Evolutionary conservation across 2,329 filamentous ascomycete species (phyloP), one percentile per base, ranked within the genome.

Genomic region (Ophiocordyceps robertsii): DNA sequence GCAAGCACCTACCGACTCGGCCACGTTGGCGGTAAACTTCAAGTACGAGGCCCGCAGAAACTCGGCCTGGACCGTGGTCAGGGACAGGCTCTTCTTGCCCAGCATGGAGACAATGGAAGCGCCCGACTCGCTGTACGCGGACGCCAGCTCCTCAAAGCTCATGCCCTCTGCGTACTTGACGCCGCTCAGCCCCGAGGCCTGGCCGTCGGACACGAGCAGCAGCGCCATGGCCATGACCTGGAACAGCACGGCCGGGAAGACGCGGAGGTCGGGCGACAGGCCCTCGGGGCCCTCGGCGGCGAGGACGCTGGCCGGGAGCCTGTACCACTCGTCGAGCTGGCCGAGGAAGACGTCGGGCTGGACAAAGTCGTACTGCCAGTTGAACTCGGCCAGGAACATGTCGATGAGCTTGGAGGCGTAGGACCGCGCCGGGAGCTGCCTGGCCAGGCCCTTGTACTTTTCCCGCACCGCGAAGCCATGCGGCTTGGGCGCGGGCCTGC

Each of bases 121-220:
- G 7, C 75, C 73, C 0, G 71, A 68, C 43, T 80, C 74, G 50
- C 74, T 78, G 51, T 79, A 80, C 44, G 79, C 76, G 14, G 63
- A 60, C 2, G 75, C 75, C 17, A 81, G 56, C 40, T 79, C 73
- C 53, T 78, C 73, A 46, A 78, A 76, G 3, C 69, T 70, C 70
- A 77, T 77, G 39, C 66, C 70, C 3, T 65, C 68, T 1, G 72
- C 69, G 50, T 78, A 77, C 53, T 79, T 78, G 39, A 81, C 60
- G 2, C 67, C 63, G 27, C 74, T 69, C 38, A 77, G 75, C 5
- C 60, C 66, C 33, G 66, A 56, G 29, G 73, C 66, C 9, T 66
- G 58, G 10, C 64, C 63, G 3, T 66, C 59, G 0, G 70, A 68
- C 21, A 79, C 60, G 29, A 70, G 65, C 40, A 80, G 60, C 36